Base-by-base conservation (phyloP, 805 yeast genomes). In the Wickerhamomyces bovis region DNA sequence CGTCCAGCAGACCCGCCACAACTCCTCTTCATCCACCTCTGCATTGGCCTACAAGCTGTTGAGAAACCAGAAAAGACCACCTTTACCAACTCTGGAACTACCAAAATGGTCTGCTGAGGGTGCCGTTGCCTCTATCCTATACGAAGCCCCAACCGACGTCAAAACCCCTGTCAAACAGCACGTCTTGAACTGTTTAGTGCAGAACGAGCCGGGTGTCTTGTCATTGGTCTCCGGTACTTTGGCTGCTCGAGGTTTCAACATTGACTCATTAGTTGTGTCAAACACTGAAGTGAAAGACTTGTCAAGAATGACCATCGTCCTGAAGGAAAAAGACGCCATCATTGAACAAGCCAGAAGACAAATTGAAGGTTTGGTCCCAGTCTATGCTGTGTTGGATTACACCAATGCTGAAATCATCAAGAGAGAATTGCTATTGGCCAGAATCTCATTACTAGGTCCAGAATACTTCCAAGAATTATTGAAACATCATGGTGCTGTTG, bases 281-380 rank as follows among this genome's bases (percentile, higher is more conserved):
- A 87, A 83, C 72, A 94, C 99, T 36, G 98, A 92, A 66, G 97
- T 94, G 49, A 81, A 84, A 67, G 97, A 94, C 64, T 76, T 94
- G 56, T 87, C 96, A 26, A 79, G 99, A 66, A 94, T 94, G 99
- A 94, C 99, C 8, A 88, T 94, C 58, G 96, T 89, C 11, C 73
- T 94, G 59, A 83, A 82, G 47, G 99, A 98, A 51, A 95, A 89
- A 67, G 96, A 92, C 61, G 97, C 94, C 22, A 89, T 94, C 44
- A 85, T 94, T 55, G 99, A 94, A 67, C 99, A 94, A 73, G 98
- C 97, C 2, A 81, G 99, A 68, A 84, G 97, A 68, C 99, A 94
- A 69, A 85, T 94, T 51, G 99, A 94, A 71, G 97, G 94, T 62
- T 78, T 94, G 64, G 99, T 94, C 31, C 98, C 99, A 6, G 98